Conservation (phyloP, 2,329 filamentous ascomycete genomes). For the Zymoseptoria pseudotritici region DNA sequence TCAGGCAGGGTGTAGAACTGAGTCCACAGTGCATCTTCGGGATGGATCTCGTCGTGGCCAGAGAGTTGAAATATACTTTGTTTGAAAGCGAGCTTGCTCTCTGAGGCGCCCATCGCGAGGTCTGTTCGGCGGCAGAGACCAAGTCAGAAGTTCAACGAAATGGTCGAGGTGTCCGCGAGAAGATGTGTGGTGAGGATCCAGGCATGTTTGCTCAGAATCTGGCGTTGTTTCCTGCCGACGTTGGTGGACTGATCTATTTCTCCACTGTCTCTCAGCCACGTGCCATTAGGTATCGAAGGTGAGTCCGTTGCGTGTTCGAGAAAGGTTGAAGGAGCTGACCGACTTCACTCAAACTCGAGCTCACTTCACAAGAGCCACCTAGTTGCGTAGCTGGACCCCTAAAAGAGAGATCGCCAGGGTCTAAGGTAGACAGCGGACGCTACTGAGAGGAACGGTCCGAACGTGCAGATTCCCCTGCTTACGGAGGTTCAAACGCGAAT, state of each 20-base stretch:
- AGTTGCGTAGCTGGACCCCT: background rate
- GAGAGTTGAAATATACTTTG: constrained; percentile 94
- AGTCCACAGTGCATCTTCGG: constrained; percentile 81
- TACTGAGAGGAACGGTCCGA: background rate
- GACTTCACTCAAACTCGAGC: background rate
- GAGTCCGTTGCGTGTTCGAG: background rate
- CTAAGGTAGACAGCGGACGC: background rate
- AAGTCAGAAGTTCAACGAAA: background rate
- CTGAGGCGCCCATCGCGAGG: constrained; percentile 78
- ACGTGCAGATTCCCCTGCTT: too few relatives aligned
- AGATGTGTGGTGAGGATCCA: background rate
- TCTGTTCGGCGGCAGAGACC: background rate
- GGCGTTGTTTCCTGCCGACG: background rate
- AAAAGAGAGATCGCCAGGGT: background rate
- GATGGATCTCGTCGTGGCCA: constrained; percentile 79
- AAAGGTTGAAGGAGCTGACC: background rate
- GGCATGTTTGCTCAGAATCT: background rate
- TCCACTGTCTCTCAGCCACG: background rate
- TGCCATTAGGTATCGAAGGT: background rate
- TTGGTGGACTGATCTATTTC: background rate
- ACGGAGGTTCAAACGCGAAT: too few relatives aligned
- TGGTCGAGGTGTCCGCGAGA: background rate
- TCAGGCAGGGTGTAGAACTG: constrained; percentile 98
- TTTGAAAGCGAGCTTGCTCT: constrained; percentile 98
- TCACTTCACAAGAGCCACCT: background rate